Conservation (phyloP, 768 basidiomycete genomes). For the Trametes coccinea region DNA sequence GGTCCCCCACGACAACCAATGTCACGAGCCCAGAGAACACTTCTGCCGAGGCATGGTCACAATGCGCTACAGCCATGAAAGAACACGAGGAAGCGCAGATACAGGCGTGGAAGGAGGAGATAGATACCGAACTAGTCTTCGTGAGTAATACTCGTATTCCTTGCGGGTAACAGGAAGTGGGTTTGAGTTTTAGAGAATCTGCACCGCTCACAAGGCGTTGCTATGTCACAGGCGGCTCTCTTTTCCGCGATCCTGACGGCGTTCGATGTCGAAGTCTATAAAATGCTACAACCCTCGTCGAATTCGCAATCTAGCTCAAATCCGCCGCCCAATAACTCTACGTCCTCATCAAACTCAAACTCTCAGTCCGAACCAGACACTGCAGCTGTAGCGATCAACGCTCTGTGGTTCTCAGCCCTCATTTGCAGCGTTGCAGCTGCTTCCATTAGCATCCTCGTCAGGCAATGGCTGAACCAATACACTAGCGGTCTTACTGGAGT, state of each 20-base stretch:
- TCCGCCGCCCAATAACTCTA: neutral
- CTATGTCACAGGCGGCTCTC: conserved; percentile 11
- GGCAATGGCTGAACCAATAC: conserved; percentile 22
- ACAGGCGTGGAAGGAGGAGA: conserved; percentile 26
- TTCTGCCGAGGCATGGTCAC: conserved; percentile 12
- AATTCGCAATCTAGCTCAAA: no score
- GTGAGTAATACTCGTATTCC: conserved; percentile 14
- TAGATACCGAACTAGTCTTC: conserved; percentile 27
- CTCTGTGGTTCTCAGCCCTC: conserved; percentile 18
- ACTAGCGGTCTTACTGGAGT: conserved; percentile 10
- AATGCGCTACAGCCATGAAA: conserved; percentile 20
- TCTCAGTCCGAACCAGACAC: no score
- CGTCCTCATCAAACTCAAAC: neutral
- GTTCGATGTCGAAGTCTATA: conserved; percentile 16
- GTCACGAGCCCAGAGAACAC: neutral
- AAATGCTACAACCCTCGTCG: neutral
- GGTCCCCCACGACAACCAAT: neutral
- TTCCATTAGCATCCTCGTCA: conserved; percentile 17
- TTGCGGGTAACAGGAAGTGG: no score
- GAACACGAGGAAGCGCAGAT: conserved; percentile 20
- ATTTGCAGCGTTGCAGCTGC: conserved; percentile 22
- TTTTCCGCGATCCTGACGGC: conserved; percentile 20
- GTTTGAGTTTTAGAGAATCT: no score
- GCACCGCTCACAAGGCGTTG: no score
- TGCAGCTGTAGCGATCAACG: conserved; percentile 11